Percentiles rank a stretch among this genome's conserved stretches.
phyloP scores from a whole-genome alignment of 768 basidiomycete genomes.

The Arthromyces matolae region DNA sequence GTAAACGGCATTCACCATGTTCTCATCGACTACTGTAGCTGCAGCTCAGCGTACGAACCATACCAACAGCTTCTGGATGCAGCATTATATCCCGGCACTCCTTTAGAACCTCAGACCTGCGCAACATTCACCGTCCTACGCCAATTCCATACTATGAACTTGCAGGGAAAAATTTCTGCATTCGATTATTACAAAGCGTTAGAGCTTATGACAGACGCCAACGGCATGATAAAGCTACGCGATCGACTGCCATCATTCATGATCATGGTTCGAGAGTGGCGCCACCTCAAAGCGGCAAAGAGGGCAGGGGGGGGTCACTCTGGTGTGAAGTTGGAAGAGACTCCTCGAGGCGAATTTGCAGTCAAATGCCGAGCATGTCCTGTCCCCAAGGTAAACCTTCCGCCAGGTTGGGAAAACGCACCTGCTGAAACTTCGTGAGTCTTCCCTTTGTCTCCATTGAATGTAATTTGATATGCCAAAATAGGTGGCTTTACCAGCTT shows the following conservation, averaged over 20 bases:
- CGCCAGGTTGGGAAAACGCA: constrained; percentile 9
- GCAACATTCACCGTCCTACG: constrained; percentile 10
- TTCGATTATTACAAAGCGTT: constrained; percentile 10
- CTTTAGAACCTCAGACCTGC: constrained; percentile 5
- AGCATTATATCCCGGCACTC: constrained; percentile 8
- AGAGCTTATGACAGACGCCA: constrained; percentile 10
- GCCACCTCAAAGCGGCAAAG: constrained; percentile 15
- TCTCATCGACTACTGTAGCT: constrained; percentile 6
- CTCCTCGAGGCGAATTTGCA: constrained; percentile 5
- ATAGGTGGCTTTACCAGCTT: constrained; percentile 16
- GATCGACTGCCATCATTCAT: constrained; percentile 5
- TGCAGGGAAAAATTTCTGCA: constrained; percentile 5
- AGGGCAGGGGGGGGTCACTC: constrained; percentile 15
- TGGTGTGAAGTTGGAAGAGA: constrained; percentile 1
- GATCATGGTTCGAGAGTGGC: constrained; percentile 11
- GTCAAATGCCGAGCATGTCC: constrained; percentile 14
- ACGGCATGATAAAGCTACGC: constrained; percentile 1
- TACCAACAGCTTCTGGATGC: constrained; percentile 7
- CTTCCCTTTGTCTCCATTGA: neutral
- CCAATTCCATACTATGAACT: constrained; percentile 11
- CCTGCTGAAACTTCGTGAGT: constrained; percentile 8
- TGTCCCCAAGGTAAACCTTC: constrained; percentile 10
- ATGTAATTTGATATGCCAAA: neutral
- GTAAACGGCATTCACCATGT: constrained; percentile 9
- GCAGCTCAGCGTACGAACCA: neutral